phyloP scores from a whole-genome alignment of 2,329 filamentous ascomycete genomes.

The Corynespora cassiicola region DNA sequence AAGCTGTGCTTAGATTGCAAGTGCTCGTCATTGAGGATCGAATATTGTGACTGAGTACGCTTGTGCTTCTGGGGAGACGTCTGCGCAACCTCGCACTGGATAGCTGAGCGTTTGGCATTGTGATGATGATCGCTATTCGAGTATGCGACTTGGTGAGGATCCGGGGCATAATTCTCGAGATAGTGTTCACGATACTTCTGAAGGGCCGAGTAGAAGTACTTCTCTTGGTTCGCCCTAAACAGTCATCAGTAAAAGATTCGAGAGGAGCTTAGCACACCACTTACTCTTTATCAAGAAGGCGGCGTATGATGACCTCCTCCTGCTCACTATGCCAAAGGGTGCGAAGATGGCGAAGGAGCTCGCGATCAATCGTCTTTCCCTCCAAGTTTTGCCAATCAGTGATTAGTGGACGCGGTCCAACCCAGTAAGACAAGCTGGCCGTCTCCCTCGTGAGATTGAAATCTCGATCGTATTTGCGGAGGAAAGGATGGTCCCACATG shows the following conservation, averaged over 20 bases:
- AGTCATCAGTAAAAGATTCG: conserved; percentile 5
- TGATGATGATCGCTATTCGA: conserved; percentile 88
- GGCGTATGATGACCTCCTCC: conserved; percentile 73
- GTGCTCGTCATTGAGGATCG: conserved; percentile 62
- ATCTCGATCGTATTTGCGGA: conserved; percentile 78
- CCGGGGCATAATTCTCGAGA: conserved; percentile 81
- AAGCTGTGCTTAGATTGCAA: conserved; percentile 57
- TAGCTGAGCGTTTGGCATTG: conserved; percentile 31
- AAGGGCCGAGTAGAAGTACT: conserved; percentile 89
- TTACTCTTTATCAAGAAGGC: conserved; percentile 62
- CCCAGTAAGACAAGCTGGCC: conserved; percentile 56
- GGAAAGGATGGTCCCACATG: conserved; percentile 87
- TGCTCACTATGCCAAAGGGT: conserved; percentile 90
- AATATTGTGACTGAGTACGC: conserved; percentile 62
- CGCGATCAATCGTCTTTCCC: conserved; percentile 74
- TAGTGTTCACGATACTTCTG: conserved; percentile 82
- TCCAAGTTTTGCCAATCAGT: conserved; percentile 68
- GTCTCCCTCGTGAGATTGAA: conserved; percentile 70
- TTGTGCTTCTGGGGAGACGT: conserved; percentile 44
- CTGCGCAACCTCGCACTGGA: conserved; percentile 36
- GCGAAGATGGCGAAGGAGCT: conserved; percentile 83
- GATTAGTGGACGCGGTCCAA: conserved; percentile 62
- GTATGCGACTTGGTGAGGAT: conserved; percentile 71
- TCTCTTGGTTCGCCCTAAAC: conserved; percentile 83
- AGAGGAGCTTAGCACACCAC: conserved; percentile 9